phyloP scores from a whole-genome alignment of 2,329 filamentous ascomycete genomes.

The Diaporthe aspalathi region DNA sequence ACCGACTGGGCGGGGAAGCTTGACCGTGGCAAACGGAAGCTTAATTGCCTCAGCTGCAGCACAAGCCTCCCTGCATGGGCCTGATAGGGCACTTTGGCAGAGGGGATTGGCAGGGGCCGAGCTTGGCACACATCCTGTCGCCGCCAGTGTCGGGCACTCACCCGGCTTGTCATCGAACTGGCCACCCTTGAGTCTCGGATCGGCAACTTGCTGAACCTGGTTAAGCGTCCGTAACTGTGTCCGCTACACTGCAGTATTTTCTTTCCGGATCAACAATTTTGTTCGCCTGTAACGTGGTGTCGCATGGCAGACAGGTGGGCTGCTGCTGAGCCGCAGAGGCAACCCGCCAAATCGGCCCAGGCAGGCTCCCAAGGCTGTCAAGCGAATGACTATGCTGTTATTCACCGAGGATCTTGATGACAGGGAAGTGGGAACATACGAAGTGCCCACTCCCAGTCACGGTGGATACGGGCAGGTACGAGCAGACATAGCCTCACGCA shows the following conservation, averaged over 20 bases:
- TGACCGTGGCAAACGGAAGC: constrained; percentile 17
- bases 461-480: not conserved
- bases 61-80: not conserved
- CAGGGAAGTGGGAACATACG: not conserved
- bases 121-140: constrained; percentile 16
- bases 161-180: not conserved
- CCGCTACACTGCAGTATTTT: not conserved
- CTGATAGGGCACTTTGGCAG: not conserved
- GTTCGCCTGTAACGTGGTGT: not conserved
- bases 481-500: not conserved
- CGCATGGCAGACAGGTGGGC: not conserved
- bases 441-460: not conserved
- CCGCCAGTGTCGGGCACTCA: not conserved
- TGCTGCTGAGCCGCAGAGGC: constrained; percentile 2
- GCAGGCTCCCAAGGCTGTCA: not conserved
- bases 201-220: not conserved
- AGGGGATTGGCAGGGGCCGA: constrained; percentile 6
- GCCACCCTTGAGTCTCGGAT: not conserved
- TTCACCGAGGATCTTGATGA: not conserved
- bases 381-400: not conserved
- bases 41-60: constrained; percentile 6
- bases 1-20: constrained; percentile 26
- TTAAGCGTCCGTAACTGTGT: not conserved
- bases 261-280: not conserved
- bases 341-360: not conserved